These are phyloP conservation scores for Gastrolobium bilobum DNA, from an alignment of 306 rosid species.

Conservation along the genomic window DNA sequence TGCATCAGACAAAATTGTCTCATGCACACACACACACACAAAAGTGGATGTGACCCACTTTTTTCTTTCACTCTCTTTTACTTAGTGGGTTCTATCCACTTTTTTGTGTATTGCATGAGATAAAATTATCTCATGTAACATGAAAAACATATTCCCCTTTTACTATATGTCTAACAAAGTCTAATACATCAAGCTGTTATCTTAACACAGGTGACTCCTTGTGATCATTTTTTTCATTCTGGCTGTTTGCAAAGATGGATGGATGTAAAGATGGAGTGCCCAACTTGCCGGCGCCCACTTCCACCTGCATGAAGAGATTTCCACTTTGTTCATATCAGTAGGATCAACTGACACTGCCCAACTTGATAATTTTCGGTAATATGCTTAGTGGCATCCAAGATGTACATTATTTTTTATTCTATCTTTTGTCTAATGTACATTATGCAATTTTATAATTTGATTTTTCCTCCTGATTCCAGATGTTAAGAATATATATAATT, in stretches of 20 bases:
- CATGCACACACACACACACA: too few relatives aligned
- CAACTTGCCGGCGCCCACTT: slow-evolving; percentile 94
- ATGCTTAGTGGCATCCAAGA: slow-evolving; percentile 47
- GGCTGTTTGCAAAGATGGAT: slow-evolving; percentile 99
- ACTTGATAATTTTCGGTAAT: slow-evolving; percentile 63
- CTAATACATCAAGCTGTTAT: slow-evolving; percentile 38
- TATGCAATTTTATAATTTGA: slow-evolving; percentile 32
- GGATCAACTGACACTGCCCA: slow-evolving; percentile 67
- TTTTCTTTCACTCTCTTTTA: too few relatives aligned
- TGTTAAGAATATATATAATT: slow-evolving; percentile 34
- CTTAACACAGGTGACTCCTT: slow-evolving; percentile 83
- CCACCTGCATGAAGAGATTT: slow-evolving; percentile 78
- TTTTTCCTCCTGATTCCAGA: slow-evolving; percentile 24
- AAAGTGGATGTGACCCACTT: too few relatives aligned
- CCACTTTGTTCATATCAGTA: slow-evolving; percentile 57
- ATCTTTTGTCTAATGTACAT: neutral
- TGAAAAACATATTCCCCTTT: too few relatives aligned
- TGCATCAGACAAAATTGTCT: too few relatives aligned
- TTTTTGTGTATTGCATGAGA: too few relatives aligned
- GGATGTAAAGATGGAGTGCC: slow-evolving; percentile 99
- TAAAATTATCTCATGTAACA: too few relatives aligned
- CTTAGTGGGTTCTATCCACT: too few relatives aligned
- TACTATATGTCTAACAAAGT: neutral
- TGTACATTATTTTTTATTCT: neutral
- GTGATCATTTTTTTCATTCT: slow-evolving; percentile 97